Base-by-base conservation (phyloP, 2,329 filamentous ascomycete species). In the Rhynchosporium agropyri region DNA sequence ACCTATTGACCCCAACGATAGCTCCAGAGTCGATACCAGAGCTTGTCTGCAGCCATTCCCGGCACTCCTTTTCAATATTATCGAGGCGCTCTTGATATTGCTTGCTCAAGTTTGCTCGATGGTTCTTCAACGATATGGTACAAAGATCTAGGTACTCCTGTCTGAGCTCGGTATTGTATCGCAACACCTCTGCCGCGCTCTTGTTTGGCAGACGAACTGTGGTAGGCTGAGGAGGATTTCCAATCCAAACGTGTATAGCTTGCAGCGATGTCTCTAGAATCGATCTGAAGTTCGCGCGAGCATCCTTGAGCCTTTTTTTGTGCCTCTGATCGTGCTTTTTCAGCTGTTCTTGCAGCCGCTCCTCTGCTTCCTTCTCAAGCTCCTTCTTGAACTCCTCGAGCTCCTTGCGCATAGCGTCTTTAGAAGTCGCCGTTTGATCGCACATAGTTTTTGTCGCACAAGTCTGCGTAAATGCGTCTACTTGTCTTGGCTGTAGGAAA, bases 101-200 rank as follows among this genome's bases (percentile, higher is more conserved):
- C 3, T 6, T 29, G 45, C 58, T 60, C 58, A 63, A 33, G 7
- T 57, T 58, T 8, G 10, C n/a, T 36, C 50, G 50, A 13, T 55
- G 60, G 12, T 50, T 31, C 13, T 33, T 15, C 7, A 63, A 33
- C 3, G 31, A 5, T 31, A 33, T 1, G 20, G 15, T n/a, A 33
- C 56, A 59, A 3, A 45, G 40, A 9, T n/a, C 8, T 40, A 53
- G 13, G 82, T 79, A 64, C 10, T 62, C 38, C 3, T 49, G 9
- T 9, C 10, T 40, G 10, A 57, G 31, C 26, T 12, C 9, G 7
- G 31, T 4, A 28, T 40, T 7, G 3, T 13, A 28, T 33, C 51
- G 28, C 4, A 48, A 38, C 3, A 61, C 15, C 43, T 50, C 46
- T 10, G 20, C n/a, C n/a, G n/a, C 33, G 13, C 31, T 20, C 4